Evolutionary conservation across 768 basidiomycete species (phyloP).

Genomic region (Termitomyces sp.): DNA sequence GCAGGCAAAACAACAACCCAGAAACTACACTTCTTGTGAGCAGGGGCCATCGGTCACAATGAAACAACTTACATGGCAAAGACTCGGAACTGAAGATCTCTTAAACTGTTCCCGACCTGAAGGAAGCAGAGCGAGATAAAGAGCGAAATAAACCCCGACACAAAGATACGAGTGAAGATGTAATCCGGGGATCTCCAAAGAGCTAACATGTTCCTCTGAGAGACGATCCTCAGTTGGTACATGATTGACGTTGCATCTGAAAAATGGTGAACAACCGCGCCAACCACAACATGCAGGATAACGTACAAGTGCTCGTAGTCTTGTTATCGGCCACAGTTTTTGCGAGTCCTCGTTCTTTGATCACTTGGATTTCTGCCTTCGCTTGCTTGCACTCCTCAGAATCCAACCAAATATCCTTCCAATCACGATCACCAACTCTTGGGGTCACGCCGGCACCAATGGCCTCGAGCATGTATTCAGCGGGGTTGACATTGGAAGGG

Average conservation of each 20-base stretch:
- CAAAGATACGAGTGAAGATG: conserved; percentile 78
- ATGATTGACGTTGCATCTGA: conserved; percentile 72
- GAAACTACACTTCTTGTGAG: conserved; percentile 37
- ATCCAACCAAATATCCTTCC: conserved; percentile 82
- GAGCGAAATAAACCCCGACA: conserved; percentile 66
- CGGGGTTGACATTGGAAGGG: conserved; percentile 75
- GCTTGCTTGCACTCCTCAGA: conserved; percentile 53
- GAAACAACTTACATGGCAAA: conserved; percentile 62
- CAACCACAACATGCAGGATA: neutral
- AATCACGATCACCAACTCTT: conserved; percentile 73
- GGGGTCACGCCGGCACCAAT: conserved; percentile 81
- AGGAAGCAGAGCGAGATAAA: conserved; percentile 79
- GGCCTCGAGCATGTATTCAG: conserved; percentile 78
- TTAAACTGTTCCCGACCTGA: conserved; percentile 57
- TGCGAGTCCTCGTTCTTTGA: conserved; percentile 46
- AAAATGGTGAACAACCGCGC: neutral
- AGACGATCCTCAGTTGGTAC: conserved; percentile 70
- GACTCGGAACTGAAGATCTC: conserved; percentile 75
- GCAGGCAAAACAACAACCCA: conserved; percentile 68
- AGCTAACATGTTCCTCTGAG: conserved; percentile 60
- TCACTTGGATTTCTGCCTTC: conserved; percentile 38
- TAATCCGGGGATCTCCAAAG: conserved; percentile 86
- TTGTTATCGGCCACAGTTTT: conserved; percentile 35
- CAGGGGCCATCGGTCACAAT: neutral
- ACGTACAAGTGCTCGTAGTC: conserved; percentile 46